phyloP scores from a whole-genome alignment of 2,329 filamentous ascomycete genomes.

The Botrytis paeoniae region DNA sequence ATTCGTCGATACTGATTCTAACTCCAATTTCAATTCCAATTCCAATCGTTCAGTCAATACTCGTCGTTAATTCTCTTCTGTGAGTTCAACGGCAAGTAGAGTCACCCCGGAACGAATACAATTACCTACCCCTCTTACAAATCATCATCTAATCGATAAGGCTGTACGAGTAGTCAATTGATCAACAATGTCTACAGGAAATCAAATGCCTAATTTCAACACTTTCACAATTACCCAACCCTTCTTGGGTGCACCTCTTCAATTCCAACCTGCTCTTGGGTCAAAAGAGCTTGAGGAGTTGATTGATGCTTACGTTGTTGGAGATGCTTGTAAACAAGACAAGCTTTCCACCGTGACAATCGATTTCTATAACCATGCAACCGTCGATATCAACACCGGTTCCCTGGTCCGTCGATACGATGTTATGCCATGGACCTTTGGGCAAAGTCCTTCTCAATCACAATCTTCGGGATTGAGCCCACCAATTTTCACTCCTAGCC shows the following conservation, averaged over 20 bases:
- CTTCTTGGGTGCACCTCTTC: constrained; percentile 52
- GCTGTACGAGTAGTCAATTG: constrained; percentile 8
- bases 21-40: not conserved
- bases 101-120: not conserved
- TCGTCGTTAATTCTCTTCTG: constrained; percentile 10
- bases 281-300: constrained; percentile 58
- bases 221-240: constrained; percentile 55
- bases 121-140: not conserved
- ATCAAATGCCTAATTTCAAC: constrained; percentile 14
- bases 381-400: constrained; percentile 57
- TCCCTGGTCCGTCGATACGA: constrained; percentile 49
- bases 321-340: constrained; percentile 52
- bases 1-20: not conserved
- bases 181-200: constrained; percentile 6
- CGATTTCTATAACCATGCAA: constrained; percentile 57
- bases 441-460: constrained; percentile 30
- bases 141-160: constrained; percentile 4
- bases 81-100: constrained; percentile 2
- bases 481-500: constrained; percentile 39
- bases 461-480: constrained; percentile 55
- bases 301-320: constrained; percentile 56
- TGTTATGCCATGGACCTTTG: constrained; percentile 43
- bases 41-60: not conserved
- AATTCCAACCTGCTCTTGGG: constrained; percentile 66
- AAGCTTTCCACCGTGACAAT: constrained; percentile 57